Evolutionary conservation across 805 yeast species (phyloP).

Genomic region (Groenewaldozyma tartarivorans): DNA sequence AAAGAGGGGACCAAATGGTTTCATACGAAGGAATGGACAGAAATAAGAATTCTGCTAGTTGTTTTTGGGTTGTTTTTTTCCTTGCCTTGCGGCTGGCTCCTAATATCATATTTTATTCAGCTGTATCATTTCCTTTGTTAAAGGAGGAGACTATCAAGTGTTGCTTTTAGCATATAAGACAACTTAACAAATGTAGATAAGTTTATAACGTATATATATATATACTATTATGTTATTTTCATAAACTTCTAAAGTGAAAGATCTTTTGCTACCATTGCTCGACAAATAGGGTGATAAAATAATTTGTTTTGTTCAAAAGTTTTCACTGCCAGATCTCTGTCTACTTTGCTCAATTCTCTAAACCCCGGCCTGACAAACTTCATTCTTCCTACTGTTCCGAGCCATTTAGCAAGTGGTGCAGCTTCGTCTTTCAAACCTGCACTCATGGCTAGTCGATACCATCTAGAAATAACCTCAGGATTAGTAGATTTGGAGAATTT

Average conservation of each 20-base stretch:
- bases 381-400: slow-evolving; percentile 91
- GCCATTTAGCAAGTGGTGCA: slow-evolving; percentile 62
- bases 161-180: too few species aligned
- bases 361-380: slow-evolving; percentile 87
- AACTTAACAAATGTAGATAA: too few species aligned
- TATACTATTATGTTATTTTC: too few species aligned
- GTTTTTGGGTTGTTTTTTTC: not conserved
- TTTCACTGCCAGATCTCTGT: slow-evolving; percentile 51
- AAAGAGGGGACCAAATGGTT: slow-evolving; percentile 3
- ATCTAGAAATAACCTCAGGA: slow-evolving; percentile 74
- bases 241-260: too few species aligned
- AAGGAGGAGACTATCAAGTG: too few species aligned
- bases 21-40: not conserved
- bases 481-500: slow-evolving; percentile 47
- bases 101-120: too few species aligned
- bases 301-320: slow-evolving; percentile 53
- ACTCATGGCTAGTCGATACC: slow-evolving; percentile 57
- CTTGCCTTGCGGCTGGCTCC: too few species aligned
- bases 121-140: too few species aligned
- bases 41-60: not conserved
- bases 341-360: slow-evolving; percentile 52
- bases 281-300: slow-evolving; percentile 78
- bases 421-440: slow-evolving; percentile 41
- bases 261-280: slow-evolving; percentile 75
- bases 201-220: too few species aligned